These are phyloP conservation scores for Sporobolomyces pararoseus DNA, from an alignment of 768 basidiomycete genomes.

Conservation along the genomic window DNA sequence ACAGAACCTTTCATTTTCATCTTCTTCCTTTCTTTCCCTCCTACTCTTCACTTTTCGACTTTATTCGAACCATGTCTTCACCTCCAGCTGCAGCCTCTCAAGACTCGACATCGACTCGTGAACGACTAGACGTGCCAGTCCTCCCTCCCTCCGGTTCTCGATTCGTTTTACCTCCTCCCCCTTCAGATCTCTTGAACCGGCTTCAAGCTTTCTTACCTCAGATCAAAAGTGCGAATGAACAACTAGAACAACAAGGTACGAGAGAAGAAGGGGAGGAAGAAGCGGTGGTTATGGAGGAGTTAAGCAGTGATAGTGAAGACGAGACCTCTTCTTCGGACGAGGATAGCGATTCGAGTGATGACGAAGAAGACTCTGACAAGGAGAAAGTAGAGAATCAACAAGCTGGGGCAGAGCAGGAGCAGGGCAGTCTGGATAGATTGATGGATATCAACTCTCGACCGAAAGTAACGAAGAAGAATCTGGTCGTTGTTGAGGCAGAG, in stretches of 20 bases:
- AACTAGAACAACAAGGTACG: constrained; percentile 6
- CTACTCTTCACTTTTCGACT: background rate
- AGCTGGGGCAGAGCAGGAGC: background rate
- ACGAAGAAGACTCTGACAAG: constrained; percentile 8
- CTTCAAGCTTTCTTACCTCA: constrained; percentile 41
- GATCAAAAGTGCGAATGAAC: constrained; percentile 34
- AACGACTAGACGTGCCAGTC: constrained; percentile 32
- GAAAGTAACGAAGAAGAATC: background rate
- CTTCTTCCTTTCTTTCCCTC: constrained; percentile 3
- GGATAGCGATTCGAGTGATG: constrained; percentile 15
- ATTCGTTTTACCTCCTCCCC: constrained; percentile 40
- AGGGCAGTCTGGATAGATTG: background rate
- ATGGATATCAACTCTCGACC: constrained; percentile 2
- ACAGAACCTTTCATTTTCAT: background rate
- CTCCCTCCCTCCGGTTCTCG: constrained; percentile 29
- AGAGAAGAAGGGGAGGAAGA: constrained; percentile 14
- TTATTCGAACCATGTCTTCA: background rate
- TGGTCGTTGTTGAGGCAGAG: background rate
- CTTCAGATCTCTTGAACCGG: constrained; percentile 39
- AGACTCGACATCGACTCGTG: background rate
- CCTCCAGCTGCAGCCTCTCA: background rate
- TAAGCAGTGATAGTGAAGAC: constrained; percentile 20
- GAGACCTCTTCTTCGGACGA: no score
- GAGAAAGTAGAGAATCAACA: background rate
- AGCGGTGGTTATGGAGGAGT: constrained; percentile 32